phyloP scores from a whole-genome alignment of 2,329 filamentous ascomycete species.

The Emergomyces africanus region DNA sequence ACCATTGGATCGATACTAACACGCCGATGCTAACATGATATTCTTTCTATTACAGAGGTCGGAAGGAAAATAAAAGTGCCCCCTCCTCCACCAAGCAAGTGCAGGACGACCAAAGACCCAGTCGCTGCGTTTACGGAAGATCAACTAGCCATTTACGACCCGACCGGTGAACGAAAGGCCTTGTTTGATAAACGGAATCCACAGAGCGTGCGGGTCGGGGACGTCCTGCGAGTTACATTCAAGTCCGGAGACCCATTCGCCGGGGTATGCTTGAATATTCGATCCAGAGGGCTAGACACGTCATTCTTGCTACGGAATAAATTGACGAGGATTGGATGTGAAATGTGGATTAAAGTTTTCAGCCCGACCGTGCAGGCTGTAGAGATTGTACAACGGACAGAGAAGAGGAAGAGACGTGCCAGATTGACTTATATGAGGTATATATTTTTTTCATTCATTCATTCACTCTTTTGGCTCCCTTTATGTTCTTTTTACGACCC shows the following conservation, averaged over 20 bases:
- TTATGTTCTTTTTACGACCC: not conserved
- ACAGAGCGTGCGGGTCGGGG: constrained; percentile 70
- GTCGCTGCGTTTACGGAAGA: constrained; percentile 52
- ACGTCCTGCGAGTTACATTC: constrained; percentile 81
- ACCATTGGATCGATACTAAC: not conserved
- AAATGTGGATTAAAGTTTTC: constrained; percentile 98
- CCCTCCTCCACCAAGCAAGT: constrained; percentile 44
- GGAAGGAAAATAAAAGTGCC: constrained; percentile 39
- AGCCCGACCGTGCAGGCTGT: constrained; percentile 79
- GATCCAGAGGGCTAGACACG: constrained; percentile 76
- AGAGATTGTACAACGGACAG: constrained; percentile 78
- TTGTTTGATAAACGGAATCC: constrained; percentile 66
- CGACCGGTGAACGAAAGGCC: constrained; percentile 64
- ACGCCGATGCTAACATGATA: not conserved
- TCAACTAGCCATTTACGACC: constrained; percentile 67
- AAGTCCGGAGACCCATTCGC: constrained; percentile 79
- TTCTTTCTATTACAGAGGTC: constrained; percentile 15
- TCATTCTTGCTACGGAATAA: constrained; percentile 77
- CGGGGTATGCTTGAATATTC: constrained; percentile 77
- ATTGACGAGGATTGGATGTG: constrained; percentile 73
- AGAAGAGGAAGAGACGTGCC: constrained; percentile 75
- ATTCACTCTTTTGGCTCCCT: not conserved
- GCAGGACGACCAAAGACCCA: constrained; percentile 44
- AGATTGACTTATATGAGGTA: constrained; percentile 79
- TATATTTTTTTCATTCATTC: constrained; percentile 1